A percentile compares a stretch with the other conserved stretches of the same genome.
These are phyloP conservation scores for Kurtzmaniella cleridarum DNA, from an alignment of 805 yeast species.

Conservation along the genomic window DNA sequence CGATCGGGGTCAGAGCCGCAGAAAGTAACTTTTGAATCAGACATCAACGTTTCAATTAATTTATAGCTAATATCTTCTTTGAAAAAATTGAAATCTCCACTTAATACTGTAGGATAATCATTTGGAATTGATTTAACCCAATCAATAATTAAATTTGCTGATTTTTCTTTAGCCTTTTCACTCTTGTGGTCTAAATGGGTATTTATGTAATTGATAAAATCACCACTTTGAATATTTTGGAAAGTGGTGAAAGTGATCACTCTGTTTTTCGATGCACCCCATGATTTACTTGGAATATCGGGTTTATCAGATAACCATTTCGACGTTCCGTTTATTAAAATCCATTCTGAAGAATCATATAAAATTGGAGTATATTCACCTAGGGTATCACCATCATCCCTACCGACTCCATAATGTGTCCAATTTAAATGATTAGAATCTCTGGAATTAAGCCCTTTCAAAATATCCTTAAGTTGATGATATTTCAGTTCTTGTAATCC, in stretches of 20 bases:
- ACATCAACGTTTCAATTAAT: slow-evolving; percentile 34
- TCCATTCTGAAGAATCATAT: slow-evolving; percentile 33
- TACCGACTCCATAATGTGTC: slow-evolving; percentile 41
- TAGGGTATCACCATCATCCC: slow-evolving; percentile 44
- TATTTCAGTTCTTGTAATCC: slow-evolving; percentile 8
- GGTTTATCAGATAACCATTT: slow-evolving; percentile 55
- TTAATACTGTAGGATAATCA: slow-evolving; percentile 35
- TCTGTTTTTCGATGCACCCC: slow-evolving; percentile 37
- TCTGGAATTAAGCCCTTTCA: slow-evolving; percentile 4
- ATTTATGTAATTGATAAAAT: slow-evolving; percentile 30
- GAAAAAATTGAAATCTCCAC: slow-evolving; percentile 41
- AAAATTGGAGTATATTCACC: slow-evolving; percentile 52
- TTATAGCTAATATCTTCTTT: slow-evolving; percentile 16
- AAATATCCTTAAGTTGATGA: slow-evolving; percentile 7
- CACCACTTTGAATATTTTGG: slow-evolving; percentile 9
- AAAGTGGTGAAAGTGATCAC: slow-evolving; percentile 35
- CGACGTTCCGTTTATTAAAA: slow-evolving; percentile 35
- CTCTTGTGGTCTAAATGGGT: slow-evolving; percentile 51
- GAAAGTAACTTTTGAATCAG: slow-evolving; percentile 17
- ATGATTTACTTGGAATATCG: slow-evolving; percentile 40
- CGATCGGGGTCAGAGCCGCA: slow-evolving; percentile 2
- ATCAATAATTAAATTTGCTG: slow-evolving; percentile 39
- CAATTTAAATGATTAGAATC: slow-evolving; percentile 24
- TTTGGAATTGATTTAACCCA: slow-evolving; percentile 29
- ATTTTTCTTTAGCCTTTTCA: slow-evolving; percentile 37